Conservation (phyloP, 2,329 filamentous ascomycete genomes). For the Pestalotiopsis sp. region DNA sequence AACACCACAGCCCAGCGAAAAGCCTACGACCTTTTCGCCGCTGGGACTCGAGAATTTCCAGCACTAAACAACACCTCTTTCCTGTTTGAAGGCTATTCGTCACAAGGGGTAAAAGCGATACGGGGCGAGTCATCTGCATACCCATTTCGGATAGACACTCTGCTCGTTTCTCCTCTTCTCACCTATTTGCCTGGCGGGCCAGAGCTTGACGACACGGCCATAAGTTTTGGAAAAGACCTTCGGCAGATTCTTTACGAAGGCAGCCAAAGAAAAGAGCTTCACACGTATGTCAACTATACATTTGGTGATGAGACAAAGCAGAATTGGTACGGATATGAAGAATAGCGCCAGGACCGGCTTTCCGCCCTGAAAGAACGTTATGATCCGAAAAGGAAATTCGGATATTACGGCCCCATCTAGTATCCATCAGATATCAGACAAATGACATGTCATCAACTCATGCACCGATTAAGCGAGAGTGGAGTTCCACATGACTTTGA, state of each 20-base stretch:
- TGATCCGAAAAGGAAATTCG: slow-evolving; percentile 9
- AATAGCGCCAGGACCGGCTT: slow-evolving; percentile 9
- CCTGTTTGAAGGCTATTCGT: slow-evolving; percentile 59
- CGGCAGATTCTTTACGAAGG: too few species aligned
- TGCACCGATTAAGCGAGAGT: too few species aligned
- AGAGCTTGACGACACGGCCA: slow-evolving; percentile 6
- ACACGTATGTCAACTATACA: slow-evolving; percentile 14
- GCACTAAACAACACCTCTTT: slow-evolving; percentile 45
- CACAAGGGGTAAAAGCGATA: slow-evolving; percentile 43
- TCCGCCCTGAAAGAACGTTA: slow-evolving; percentile 8
- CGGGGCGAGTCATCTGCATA: slow-evolving; percentile 42
- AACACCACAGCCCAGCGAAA: background rate
- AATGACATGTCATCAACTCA: too few species aligned
- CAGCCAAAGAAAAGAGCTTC: background rate
- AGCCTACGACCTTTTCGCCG: slow-evolving; percentile 36
- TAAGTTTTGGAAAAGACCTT: too few species aligned
- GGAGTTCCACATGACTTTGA: too few species aligned
- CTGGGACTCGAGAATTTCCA: slow-evolving; percentile 31
- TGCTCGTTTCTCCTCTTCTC: slow-evolving; percentile 42
- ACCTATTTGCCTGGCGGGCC: slow-evolving; percentile 35
- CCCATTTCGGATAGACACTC: slow-evolving; percentile 45
- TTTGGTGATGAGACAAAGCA: slow-evolving; percentile 7
- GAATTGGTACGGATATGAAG: slow-evolving; percentile 11
- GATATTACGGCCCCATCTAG: slow-evolving; percentile 13
- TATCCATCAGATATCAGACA: too few species aligned